Base-by-base conservation (phyloP, 441 rosid species). In the Gossypium davidsonii region DNA sequence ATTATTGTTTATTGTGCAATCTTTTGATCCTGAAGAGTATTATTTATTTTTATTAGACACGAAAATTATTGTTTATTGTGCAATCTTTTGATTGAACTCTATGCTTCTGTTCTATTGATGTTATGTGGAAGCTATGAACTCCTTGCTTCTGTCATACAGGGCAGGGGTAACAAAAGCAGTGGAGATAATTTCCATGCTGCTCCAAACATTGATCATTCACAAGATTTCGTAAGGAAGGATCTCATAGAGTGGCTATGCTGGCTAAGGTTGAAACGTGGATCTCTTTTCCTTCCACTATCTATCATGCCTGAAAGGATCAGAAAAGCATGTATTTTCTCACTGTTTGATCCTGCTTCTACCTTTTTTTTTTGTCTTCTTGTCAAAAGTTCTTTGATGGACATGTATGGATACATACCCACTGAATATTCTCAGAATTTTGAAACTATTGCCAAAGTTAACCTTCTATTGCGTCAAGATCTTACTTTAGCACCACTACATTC, bases 141-240 rank as follows among this genome's bases (percentile, higher is more conserved):
- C 60, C 46, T 71, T 57, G 3, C 74, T 71, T 78, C 59, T 76
- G 17, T 80, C 51, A 39, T 79, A 72, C 91, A 94, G 98, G 98
- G 98, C 59, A 83, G 90, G 74, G 98, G 98, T 79, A 94, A 92
- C 83, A 92, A 92, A 84, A 94, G 98, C 73, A 94, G 98, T 77
- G 98, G 98, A 71, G 98, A 94, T 75, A 86, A 81, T 86, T 94
- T 94, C 79, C 98, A 94, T 82, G 98, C 98, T 78, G 97, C 98
- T 25, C 98, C 98, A 76, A 94, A 94, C 84, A 94, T 94, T 76
- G 98, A 94, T 79, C 98, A 94, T 81, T 94, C 98, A 4, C 98
- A 94, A 71, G 97, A 94, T 34, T 94, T 94, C 77, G 98, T 94
- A 75, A 86, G 98, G 84, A 84, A 89, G 61, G 98, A 94, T 82